A percentile compares a stretch with the other conserved stretches of the same genome.
Evolutionary conservation across 768 basidiomycete species (phyloP).

Genomic region (Cystobasidium tubakii): DNA sequence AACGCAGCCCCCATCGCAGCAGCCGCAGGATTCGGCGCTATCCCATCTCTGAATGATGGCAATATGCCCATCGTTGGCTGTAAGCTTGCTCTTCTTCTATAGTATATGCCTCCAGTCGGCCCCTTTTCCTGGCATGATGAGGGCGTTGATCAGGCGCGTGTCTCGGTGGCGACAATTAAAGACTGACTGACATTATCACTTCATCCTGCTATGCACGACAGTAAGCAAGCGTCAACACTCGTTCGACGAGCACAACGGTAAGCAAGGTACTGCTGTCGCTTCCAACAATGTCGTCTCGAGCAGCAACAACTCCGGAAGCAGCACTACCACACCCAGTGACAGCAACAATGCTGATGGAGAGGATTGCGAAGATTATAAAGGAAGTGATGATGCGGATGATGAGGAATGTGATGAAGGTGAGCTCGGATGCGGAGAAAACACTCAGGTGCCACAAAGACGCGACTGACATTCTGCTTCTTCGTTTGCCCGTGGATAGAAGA

Average conservation of each 20-base stretch:
- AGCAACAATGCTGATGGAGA: background rate
- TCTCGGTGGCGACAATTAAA: background rate
- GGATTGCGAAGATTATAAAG: background rate
- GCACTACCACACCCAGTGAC: background rate
- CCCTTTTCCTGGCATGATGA: background rate
- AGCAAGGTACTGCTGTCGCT: slow-evolving; percentile 12
- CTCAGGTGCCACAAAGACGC: background rate
- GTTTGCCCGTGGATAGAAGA: background rate
- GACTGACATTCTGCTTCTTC: background rate
- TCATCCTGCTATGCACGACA: background rate
- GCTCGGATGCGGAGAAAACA: background rate
- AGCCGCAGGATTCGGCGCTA: background rate
- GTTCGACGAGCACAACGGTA: slow-evolving; percentile 5
- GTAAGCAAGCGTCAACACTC: background rate
- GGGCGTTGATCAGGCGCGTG: background rate
- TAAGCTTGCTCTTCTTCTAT: background rate
- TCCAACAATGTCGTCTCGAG: background rate
- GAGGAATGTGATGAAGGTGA: background rate
- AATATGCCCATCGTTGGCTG: slow-evolving; percentile 4
- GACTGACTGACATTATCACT: background rate
- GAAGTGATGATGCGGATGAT: slow-evolving; percentile 18
- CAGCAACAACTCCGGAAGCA: slow-evolving; percentile 8
- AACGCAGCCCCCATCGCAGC: background rate
- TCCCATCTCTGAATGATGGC: slow-evolving; percentile 11
- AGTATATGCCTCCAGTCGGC: background rate